These are phyloP conservation scores for Verticillium zaregamsianum DNA, from an alignment of 2,329 filamentous ascomycete genomes.

Conservation along the genomic window DNA sequence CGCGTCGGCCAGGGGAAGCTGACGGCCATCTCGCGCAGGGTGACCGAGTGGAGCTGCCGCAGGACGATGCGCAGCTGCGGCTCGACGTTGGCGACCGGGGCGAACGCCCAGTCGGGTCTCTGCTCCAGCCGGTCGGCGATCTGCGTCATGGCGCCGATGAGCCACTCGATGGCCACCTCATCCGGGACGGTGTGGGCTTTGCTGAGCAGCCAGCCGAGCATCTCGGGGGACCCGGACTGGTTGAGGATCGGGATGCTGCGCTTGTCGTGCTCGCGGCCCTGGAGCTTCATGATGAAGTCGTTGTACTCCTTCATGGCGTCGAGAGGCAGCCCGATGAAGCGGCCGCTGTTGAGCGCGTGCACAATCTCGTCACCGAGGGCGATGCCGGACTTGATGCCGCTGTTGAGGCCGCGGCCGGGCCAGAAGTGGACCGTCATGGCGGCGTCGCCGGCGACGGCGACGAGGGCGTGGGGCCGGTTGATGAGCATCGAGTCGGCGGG, in stretches of 20 bases:
- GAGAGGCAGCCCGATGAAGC: slow-evolving; percentile 24
- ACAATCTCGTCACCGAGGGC: slow-evolving; percentile 30
- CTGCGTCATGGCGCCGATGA: slow-evolving; percentile 27
- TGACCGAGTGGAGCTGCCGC: slow-evolving; percentile 22
- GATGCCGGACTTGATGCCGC: slow-evolving; percentile 30
- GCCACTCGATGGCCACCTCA: slow-evolving; percentile 27
- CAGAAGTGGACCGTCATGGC: slow-evolving; percentile 33
- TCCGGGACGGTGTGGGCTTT: slow-evolving; percentile 26
- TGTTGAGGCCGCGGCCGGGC: slow-evolving; percentile 30
- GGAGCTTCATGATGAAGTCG: slow-evolving; percentile 29
- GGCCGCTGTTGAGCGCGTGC: slow-evolving; percentile 22
- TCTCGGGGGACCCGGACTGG: slow-evolving; percentile 27
- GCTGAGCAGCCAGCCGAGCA: slow-evolving; percentile 27
- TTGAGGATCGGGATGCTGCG: slow-evolving; percentile 30
- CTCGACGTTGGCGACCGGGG: slow-evolving; percentile 22
- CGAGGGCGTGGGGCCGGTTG: slow-evolving; percentile 24
- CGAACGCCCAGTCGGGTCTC: slow-evolving; percentile 24
- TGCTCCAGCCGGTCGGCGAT: slow-evolving; percentile 25
- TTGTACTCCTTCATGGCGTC: slow-evolving; percentile 26
- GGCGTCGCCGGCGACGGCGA: slow-evolving; percentile 28
- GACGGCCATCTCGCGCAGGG: slow-evolving; percentile 29
- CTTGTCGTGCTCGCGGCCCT: slow-evolving; percentile 29
- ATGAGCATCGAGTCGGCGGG: slow-evolving; percentile 19
- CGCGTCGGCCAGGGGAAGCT: slow-evolving; percentile 31
- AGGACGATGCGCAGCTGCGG: slow-evolving; percentile 27